phyloP scores from a whole-genome alignment of 2,329 filamentous ascomycete species.

The Fusarium concolor region DNA sequence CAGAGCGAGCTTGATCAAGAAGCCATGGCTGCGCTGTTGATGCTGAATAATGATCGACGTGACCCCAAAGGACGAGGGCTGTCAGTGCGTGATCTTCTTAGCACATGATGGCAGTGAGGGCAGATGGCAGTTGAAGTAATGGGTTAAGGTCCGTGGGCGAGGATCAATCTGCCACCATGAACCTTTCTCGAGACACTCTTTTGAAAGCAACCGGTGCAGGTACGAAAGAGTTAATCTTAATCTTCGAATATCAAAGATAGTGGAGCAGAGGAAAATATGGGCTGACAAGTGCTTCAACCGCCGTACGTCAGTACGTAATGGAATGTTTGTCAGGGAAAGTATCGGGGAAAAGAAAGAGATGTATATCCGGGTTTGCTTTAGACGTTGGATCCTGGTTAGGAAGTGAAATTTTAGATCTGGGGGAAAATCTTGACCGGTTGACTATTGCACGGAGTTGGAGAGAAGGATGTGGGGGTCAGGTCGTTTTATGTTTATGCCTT shows the following conservation, averaged over 20 bases:
- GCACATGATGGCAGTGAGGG: slow-evolving; percentile 54
- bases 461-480: slow-evolving; percentile 22
- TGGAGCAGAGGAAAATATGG: background rate
- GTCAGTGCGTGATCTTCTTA: slow-evolving; percentile 67
- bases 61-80: slow-evolving; percentile 61
- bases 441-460: slow-evolving; percentile 26
- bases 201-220: slow-evolving; percentile 9
- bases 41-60: slow-evolving; percentile 85
- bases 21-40: slow-evolving; percentile 85
- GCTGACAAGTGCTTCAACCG: background rate
- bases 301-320: background rate
- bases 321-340: background rate
- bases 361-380: background rate
- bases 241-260: slow-evolving; percentile 1
- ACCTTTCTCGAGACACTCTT: background rate
- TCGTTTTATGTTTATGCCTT: background rate
- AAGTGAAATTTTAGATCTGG: slow-evolving; percentile 6
- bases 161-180: background rate
- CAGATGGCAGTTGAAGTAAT: background rate
- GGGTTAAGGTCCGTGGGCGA: background rate
- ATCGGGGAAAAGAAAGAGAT: background rate
- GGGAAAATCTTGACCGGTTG: slow-evolving; percentile 10
- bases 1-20: slow-evolving; percentile 75
- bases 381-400: background rate
- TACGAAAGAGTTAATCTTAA: slow-evolving; percentile 3